Conservation (phyloP, 495 filamentous ascomycete species). For the Apiosordaria backusii region DNA sequence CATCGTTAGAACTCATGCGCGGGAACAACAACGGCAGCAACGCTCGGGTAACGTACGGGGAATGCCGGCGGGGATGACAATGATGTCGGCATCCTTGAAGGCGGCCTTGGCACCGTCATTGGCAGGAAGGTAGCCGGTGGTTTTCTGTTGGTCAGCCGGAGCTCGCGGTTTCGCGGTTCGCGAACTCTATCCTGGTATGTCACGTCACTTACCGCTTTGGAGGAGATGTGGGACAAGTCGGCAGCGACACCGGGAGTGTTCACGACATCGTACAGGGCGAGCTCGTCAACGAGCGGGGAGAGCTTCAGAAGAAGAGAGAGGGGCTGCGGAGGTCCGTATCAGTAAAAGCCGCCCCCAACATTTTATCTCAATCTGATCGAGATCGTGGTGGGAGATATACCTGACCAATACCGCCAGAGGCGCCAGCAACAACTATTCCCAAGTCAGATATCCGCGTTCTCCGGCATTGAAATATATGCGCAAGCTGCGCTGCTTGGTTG, state of each 20-base stretch:
- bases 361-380: not conserved
- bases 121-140: slow-evolving; percentile 81
- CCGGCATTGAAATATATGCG: not conserved
- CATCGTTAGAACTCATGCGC: slow-evolving; percentile 15
- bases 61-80: slow-evolving; percentile 96
- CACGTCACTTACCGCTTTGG: slow-evolving; percentile 66
- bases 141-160: slow-evolving; percentile 59
- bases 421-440: slow-evolving; percentile 80
- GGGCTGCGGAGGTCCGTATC: slow-evolving; percentile 55
- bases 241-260: slow-evolving; percentile 95
- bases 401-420: slow-evolving; percentile 98
- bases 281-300: slow-evolving; percentile 78
- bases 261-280: slow-evolving; percentile 97
- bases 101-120: slow-evolving; percentile 87
- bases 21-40: slow-evolving; percentile 4
- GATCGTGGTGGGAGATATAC: slow-evolving; percentile 42
- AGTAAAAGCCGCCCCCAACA: slow-evolving; percentile 2
- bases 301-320: slow-evolving; percentile 93
- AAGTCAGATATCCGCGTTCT: slow-evolving; percentile 31
- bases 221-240: slow-evolving; percentile 96
- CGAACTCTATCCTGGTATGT: too few species aligned
- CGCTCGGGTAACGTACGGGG: slow-evolving; percentile 65
- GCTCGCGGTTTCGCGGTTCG: slow-evolving; percentile 5
- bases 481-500: slow-evolving; percentile 3
- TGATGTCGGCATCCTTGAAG: slow-evolving; percentile 86